Conservation (phyloP, 257 asterid genomes). For the Solanum appendiculatum region DNA sequence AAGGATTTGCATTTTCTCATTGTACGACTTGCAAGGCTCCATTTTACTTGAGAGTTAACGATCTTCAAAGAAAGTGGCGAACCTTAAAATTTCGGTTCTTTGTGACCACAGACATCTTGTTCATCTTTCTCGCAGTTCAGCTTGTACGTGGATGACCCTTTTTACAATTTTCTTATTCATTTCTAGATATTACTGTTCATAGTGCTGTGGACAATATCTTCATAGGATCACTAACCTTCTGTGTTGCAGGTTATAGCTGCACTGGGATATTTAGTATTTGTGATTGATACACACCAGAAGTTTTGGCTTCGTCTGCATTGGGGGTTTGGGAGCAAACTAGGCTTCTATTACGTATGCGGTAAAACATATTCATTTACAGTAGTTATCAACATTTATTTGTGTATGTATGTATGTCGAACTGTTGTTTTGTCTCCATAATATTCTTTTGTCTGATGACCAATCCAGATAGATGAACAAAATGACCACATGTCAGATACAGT, state of each 20-base stretch:
- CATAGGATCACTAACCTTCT: not conserved
- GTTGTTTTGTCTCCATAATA: not conserved
- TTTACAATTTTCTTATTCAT: not conserved
- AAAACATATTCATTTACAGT: constrained; percentile 2
- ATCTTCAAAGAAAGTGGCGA: constrained; percentile 74
- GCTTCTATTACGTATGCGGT: constrained; percentile 95
- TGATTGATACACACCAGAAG: constrained; percentile 53
- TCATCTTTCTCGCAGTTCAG: constrained; percentile 76
- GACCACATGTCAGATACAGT: not conserved
- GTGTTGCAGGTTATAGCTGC: constrained; percentile 54
- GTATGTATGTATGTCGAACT: not conserved
- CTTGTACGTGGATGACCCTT: constrained; percentile 39
- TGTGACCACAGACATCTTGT: constrained; percentile 77
- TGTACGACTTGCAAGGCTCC: constrained; percentile 96
- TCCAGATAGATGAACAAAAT: not conserved
- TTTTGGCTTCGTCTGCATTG: constrained; percentile 67
- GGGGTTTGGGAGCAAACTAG: constrained; percentile 60
- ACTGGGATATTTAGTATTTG: constrained; percentile 58
- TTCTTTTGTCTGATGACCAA: not conserved
- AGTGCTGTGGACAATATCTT: not conserved
- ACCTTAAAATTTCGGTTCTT: constrained; percentile 82
- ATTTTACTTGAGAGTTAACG: constrained; percentile 74
- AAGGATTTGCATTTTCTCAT: constrained; percentile 94
- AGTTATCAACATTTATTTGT: not conserved
- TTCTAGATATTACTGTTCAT: not conserved